Evolutionary conservation across 768 basidiomycete genomes (phyloP), one percentile per base, ranked within the genome.

Genomic region (Coprinopsis sp.): DNA sequence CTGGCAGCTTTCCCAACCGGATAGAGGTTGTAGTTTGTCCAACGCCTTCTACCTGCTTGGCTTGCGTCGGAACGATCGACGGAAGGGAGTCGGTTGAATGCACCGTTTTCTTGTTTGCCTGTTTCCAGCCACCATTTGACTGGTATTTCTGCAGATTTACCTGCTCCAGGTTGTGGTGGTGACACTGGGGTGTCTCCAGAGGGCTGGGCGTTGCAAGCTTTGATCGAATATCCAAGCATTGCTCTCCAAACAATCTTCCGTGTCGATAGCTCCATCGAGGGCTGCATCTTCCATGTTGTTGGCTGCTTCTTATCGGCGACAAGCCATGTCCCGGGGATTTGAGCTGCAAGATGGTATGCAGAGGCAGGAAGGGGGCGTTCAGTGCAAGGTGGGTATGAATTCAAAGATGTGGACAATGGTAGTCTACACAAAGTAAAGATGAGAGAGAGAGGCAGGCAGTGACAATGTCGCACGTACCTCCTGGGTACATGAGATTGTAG

Each of bases 231-330:
- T 19, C 51, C 53, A 1, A 88, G 64, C 24, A 87, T 65, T 0
- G 85, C 86, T 10, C 87, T 73, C 75, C 83, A 90, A 10, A 79
- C 76, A 37, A 87, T 77, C 58, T 89, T 89, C 16, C 79, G 73
- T 36, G 82, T 62, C 2, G 84, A 74, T 2, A 84, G 66, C n/a
- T 64, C 58, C 23, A 78, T 71, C 2, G 64, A 58, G 2, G 61
- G 59, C 11, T 42, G 39, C n/a, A 48, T 19, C n/a, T 23, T 42
- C 47, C 38, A 22, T 55, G 50, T 8, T 69, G 53, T 29, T 64
- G 58, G 4, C 50, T 49, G 6, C 31, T 54, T 45, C 3, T 46
- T 33, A 11, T 28, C n/a, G 7, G 64, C 62, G 29, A 64, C 65
- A 11, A 72, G 57, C 87, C 87, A 90, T 38, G 78, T 70, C 11